Evolutionary conservation across 176 grass and related monocot genomes (phyloP).

Genomic region (Oryza coarctata): DNA sequence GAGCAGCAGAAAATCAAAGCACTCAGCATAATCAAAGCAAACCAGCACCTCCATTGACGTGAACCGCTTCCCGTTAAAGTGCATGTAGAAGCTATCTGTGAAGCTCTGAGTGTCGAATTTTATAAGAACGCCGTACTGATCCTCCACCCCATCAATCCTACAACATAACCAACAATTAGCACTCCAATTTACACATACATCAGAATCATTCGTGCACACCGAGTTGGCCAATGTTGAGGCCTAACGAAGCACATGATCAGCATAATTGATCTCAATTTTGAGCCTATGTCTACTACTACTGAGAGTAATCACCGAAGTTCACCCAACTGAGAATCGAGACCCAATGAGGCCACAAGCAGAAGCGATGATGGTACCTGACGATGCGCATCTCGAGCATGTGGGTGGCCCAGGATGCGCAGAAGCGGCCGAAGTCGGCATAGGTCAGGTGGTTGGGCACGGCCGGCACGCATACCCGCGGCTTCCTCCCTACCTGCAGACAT

Average conservation of each 20-base stretch:
- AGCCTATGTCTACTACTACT: neutral
- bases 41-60: slow-evolving; percentile 74
- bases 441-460: slow-evolving; percentile 93
- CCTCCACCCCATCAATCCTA: slow-evolving; percentile 78
- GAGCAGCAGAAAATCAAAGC: neutral
- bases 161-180: slow-evolving; percentile 10
- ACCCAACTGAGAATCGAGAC: slow-evolving; percentile 5
- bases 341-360: neutral
- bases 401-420: slow-evolving; percentile 68
- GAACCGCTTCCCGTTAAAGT: slow-evolving; percentile 76
- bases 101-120: slow-evolving; percentile 72
- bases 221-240: slow-evolving; percentile 10
- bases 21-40: slow-evolving; percentile 26
- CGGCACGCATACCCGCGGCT: slow-evolving; percentile 74
- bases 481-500: slow-evolving; percentile 62
- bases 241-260: neutral
- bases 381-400: slow-evolving; percentile 95
- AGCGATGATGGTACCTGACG: slow-evolving; percentile 58
- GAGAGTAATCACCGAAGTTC: neutral
- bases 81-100: slow-evolving; percentile 73
- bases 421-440: slow-evolving; percentile 86
- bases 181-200: neutral
- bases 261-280: neutral
- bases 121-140: slow-evolving; percentile 87
- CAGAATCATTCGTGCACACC: neutral